Base-by-base conservation (phyloP, 2,329 filamentous ascomycete genomes). In the Xylaria sp. region DNA sequence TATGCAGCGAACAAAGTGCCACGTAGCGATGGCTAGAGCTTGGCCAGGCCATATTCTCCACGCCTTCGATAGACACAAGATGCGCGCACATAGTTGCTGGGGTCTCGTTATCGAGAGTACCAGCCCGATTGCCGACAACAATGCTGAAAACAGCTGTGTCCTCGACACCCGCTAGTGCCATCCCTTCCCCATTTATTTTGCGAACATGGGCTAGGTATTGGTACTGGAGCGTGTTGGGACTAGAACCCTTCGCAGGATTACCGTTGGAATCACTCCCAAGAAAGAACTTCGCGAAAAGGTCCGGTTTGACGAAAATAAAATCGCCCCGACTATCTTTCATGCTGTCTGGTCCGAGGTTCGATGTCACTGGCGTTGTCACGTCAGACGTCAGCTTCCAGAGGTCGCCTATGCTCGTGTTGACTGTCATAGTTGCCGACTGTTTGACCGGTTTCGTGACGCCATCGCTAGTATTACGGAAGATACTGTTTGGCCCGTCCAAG, bases 121-220 rank as follows among this genome's bases (percentile, higher is more conserved):
- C 82, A 0, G 75, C 73, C 4, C 82, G 76, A 47, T 75, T 68
- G 1, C 74, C 73, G 0, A 84, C 65, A 1, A 83, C 77, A 19
- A 84, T 74, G 7, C 68, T 72, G 42, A 80, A 83, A 1, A 77
- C 63, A 12, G 73, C 79, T 0, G 71, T 67, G 8, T 81, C 79
- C 7, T 81, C 76, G 9, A 74, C 71, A 4, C 78, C 80, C 0
- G 78, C 79, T 0, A 78, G 64, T 0, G 81, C 77, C 74, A 82
- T 81, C 0, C 82, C 81, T 0, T 66, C 59, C 0, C 75, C 77
- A 59, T 83, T 81, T 66, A 84, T 78, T 11, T 80, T 75, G 0
- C 82, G 78, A 0, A 82, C 79, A 60, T 85, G 82, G 1, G 82
- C 72, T 4, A 83, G 71, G 45, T 73, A 80, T 32, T 76, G 66